Base-by-base conservation (phyloP, 2,329 filamentous ascomycete species). In the Nannizziopsis arthrosporioides region DNA sequence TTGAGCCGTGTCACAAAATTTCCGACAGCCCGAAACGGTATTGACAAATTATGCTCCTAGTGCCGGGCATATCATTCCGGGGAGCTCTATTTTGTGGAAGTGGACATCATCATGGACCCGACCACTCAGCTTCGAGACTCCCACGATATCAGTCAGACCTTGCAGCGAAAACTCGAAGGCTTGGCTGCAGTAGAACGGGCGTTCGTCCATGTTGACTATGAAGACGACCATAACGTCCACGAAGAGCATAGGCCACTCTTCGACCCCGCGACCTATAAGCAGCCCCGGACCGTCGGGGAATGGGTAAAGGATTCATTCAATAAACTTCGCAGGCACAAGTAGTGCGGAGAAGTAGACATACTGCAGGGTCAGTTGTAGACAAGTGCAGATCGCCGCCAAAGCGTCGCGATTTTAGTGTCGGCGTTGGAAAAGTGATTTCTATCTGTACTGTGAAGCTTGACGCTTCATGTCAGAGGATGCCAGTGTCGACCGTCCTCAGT, bases 121-220 rank as follows among this genome's bases (percentile, higher is more conserved):
- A 64, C 70, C 3, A 67, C 72, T 1, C 74, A 73, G 5, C 64
- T 80, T 19, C 74, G 71, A 51, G 65, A 78, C 44, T 76, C 76
- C 1, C 77, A 81, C 54, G 77, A 81, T 53, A 73, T 81, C 19
- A 74, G 73, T 17, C 77, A 81, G 59, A 69, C 71, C 8, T 60
- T 81, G 44, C 77, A 80, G 61, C 70, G 77, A 39, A 81, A 80
- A 62, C 67, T 80, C 10, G 78, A 81, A 63, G 76, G 73, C 55
- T 55, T 62, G 51, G 61, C 63, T 55, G 64, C 64, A 1, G 64
- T 67, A 5, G 65, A 67, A 49, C 57, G 71, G 17, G 71, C 71
- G 0, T 74, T 73, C 55, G 71, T 74, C 1, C 71, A 74, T 56
- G 61, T 73, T 42, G 72, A 74, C 54, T 74, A 74, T 52, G 59